Evolutionary conservation across 116 monocot genomes (phyloP), one percentile per base, ranked within the genome.

Genomic region (Phalaenopsis hybrid): DNA sequence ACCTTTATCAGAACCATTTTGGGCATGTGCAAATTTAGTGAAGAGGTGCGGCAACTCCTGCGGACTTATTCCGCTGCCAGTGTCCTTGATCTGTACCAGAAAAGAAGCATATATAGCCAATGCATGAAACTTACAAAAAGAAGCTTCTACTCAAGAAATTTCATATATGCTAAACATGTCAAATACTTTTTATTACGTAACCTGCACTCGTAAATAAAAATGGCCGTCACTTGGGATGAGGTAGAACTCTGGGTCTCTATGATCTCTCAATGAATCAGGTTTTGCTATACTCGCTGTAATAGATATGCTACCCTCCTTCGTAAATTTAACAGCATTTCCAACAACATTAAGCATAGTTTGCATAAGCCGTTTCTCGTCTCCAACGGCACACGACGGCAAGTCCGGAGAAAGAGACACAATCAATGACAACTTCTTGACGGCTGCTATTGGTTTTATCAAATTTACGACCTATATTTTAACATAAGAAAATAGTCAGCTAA

Each of bases 311-410:
- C 94, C 97, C 76, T 93, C 93, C 84, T 92, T 92, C 74, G 97
- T 94, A 72, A 93, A 97, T 80, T 97, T 97, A 5, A 97, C 82
- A 41, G 97, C 94, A 83, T 97, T 97, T 6, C 94, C 93, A 65
- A 84, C 89, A 82, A 97, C 80, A 82, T 97, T 97, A 58, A 97
- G 73, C 49, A 97, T 81, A 31, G 79, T 86, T 75, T 92, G 97
- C 91, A 91, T 83, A 25, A 97, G 86, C 70, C 92, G 78, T 67
- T 97, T 97, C 80, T 91, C 92, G 83, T 97, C 97, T 57, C 97
- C 97, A 81, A 86, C 46, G 9, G 89, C 93, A 85, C 81, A 87
- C 4, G 88, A 79, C 18, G 97, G 97, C 78, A 97, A 79, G 49
- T 97, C 97, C 8, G 90, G 90, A 57, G 91, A 84, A 84, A 97